Evolutionary conservation across 1,284 basidiomycete species (phyloP).

Genomic region (Neonothopanus nambi): DNA sequence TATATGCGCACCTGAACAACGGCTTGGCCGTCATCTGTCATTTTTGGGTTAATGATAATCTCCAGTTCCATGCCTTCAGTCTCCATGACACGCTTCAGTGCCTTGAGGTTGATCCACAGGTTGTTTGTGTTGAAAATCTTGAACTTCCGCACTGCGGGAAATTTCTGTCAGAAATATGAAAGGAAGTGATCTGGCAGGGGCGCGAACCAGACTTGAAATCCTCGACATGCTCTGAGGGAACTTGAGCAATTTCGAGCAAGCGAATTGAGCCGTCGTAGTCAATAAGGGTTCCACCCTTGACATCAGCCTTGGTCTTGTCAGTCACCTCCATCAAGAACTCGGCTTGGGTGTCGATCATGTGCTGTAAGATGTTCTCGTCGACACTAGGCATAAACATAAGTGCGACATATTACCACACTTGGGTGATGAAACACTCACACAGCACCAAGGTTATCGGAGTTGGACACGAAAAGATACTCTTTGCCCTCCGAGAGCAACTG

Average conservation of each 20-base stretch:
- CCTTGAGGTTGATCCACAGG: constrained; percentile 92
- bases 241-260: constrained; percentile 97
- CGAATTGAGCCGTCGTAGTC: constrained; percentile 95
- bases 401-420: constrained; percentile 15
- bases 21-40: constrained; percentile 83
- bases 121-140: constrained; percentile 99
- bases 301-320: constrained; percentile 99
- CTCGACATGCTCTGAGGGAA: constrained; percentile 96
- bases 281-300: constrained; percentile 99
- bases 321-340: constrained; percentile 99
- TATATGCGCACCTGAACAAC: constrained; percentile 61
- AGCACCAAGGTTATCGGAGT: constrained; percentile 98
- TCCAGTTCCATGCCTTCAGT: constrained; percentile 89
- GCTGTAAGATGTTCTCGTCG: constrained; percentile 82
- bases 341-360: constrained; percentile 86
- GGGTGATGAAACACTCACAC: constrained; percentile 64
- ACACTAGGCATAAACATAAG: constrained; percentile 44
- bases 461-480: constrained; percentile 99
- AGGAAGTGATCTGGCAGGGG: neutral
- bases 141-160: constrained; percentile 78
- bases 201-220: constrained; percentile 88
- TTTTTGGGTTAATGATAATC: constrained; percentile 96
- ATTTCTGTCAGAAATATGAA: constrained; percentile 17
- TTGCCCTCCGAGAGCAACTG: constrained; percentile 95
- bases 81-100: constrained; percentile 95